Conservation (phyloP, 2,329 filamentous ascomycete species). For the Clarireedia homoeocarpa region DNA sequence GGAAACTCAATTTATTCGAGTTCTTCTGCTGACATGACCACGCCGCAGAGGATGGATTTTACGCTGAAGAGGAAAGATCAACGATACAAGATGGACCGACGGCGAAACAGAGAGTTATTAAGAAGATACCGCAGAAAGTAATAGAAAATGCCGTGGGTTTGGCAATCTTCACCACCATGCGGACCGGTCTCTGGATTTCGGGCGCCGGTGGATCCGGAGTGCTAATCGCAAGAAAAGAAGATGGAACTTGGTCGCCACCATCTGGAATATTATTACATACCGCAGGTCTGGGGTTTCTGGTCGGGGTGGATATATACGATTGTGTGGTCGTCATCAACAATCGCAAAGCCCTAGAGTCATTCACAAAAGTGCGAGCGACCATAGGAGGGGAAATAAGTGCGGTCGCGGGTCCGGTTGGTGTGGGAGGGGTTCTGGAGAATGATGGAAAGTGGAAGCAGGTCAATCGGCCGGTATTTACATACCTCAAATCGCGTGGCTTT, state of each 20-base stretch:
- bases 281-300: constrained; percentile 77
- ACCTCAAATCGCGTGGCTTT: constrained; percentile 82
- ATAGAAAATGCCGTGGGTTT: constrained; percentile 85
- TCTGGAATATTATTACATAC: constrained; percentile 88
- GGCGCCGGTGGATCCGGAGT: constrained; percentile 87
- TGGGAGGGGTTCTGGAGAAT: constrained; percentile 29
- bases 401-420: constrained; percentile 67
- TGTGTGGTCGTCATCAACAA: constrained; percentile 90
- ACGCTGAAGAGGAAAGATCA: constrained; percentile 41
- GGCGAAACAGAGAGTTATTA: constrained; percentile 51
- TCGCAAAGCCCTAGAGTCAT: constrained; percentile 71
- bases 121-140: constrained; percentile 80
- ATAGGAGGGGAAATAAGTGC: constrained; percentile 75
- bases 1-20: constrained; percentile 1
- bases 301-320: constrained; percentile 92
- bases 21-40: constrained; percentile 1
- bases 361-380: constrained; percentile 70
- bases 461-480: constrained; percentile 65
- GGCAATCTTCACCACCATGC: constrained; percentile 93
- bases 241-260: constrained; percentile 85
- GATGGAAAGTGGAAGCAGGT: constrained; percentile 43
- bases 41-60: constrained; percentile 57
- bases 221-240: constrained; percentile 71
- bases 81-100: constrained; percentile 28
- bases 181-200: constrained; percentile 84